Conservation (phyloP, 2,329 filamentous ascomycete species). For the Fonsecaea nubica region DNA sequence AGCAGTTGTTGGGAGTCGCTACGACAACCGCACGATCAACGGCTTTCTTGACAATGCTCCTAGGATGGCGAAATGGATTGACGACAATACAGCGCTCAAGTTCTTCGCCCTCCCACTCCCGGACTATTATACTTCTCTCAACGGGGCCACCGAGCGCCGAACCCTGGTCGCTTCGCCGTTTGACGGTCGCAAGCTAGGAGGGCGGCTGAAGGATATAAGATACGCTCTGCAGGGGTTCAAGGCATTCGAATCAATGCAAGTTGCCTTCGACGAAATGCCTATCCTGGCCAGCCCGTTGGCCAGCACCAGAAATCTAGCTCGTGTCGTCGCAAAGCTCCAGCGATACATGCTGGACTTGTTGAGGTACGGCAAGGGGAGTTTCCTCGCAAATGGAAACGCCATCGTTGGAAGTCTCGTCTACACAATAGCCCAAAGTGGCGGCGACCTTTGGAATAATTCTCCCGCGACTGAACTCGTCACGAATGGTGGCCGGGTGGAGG, state of each 20-base stretch:
- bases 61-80: slow-evolving; percentile 19
- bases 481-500: slow-evolving; percentile 11
- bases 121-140: neutral
- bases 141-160: neutral
- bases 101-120: neutral
- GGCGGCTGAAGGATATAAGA: neutral
- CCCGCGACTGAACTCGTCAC: slow-evolving; percentile 18
- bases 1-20: slow-evolving; percentile 6
- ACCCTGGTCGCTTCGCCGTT: neutral
- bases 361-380: slow-evolving; percentile 24
- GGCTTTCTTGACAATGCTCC: slow-evolving; percentile 1
- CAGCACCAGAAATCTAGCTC: too few species aligned
- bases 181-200: slow-evolving; percentile 1
- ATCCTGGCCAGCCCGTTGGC: too few species aligned
- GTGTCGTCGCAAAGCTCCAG: neutral
- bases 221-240: slow-evolving; percentile 12
- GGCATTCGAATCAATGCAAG: slow-evolving; percentile 14
- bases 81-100: slow-evolving; percentile 15
- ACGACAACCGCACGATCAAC: too few species aligned
- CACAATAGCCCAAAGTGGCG: slow-evolving; percentile 6
- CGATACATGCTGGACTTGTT: slow-evolving; percentile 15
- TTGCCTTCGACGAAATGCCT: too few species aligned
- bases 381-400: slow-evolving; percentile 23
- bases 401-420: slow-evolving; percentile 25
- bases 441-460: slow-evolving; percentile 24